Evolutionary conservation across 75 land plant genomes (phyloP).

Genomic region (Cryptomeria japonica): DNA sequence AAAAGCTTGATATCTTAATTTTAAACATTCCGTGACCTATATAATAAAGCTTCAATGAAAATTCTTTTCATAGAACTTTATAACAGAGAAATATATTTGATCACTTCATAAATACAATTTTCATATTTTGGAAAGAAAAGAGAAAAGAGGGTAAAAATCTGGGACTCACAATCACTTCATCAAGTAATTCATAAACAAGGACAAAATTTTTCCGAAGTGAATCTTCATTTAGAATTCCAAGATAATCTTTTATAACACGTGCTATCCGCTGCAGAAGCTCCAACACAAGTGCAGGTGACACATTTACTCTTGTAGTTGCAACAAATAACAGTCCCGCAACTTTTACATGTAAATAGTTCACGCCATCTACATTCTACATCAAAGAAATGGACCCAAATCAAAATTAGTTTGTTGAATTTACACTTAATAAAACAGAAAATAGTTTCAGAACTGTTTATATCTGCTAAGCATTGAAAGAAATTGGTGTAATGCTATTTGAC

Average conservation of each 20-base stretch:
- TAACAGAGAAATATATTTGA: not conserved
- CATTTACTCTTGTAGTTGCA: conserved; percentile 90
- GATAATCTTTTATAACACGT: conserved; percentile 95
- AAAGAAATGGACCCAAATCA: not conserved
- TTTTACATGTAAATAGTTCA: conserved; percentile 95
- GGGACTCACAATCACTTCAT: conserved; percentile 94
- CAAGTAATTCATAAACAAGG: conserved; percentile 95
- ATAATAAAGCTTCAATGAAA: not conserved
- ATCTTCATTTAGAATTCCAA: conserved; percentile 94
- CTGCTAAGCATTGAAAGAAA: not conserved
- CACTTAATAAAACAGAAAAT: not conserved
- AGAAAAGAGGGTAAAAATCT: not conserved
- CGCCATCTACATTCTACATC: conserved; percentile 90
- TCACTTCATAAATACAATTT: not conserved
- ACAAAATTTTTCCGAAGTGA: conserved; percentile 95
- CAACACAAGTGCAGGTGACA: conserved; percentile 87
- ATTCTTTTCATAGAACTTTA: not conserved
- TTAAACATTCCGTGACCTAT: not conserved
- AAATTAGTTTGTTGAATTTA: not conserved
- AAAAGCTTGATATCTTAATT: not conserved
- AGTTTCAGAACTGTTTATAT: not conserved
- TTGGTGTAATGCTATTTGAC: not conserved
- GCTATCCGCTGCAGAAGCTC: conserved; percentile 95
- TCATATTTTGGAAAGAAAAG: not conserved
- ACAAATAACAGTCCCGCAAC: conserved; percentile 94